Evolutionary conservation across 345 rosid genomes (phyloP).

Genomic region (Stellera chamaejasme): DNA sequence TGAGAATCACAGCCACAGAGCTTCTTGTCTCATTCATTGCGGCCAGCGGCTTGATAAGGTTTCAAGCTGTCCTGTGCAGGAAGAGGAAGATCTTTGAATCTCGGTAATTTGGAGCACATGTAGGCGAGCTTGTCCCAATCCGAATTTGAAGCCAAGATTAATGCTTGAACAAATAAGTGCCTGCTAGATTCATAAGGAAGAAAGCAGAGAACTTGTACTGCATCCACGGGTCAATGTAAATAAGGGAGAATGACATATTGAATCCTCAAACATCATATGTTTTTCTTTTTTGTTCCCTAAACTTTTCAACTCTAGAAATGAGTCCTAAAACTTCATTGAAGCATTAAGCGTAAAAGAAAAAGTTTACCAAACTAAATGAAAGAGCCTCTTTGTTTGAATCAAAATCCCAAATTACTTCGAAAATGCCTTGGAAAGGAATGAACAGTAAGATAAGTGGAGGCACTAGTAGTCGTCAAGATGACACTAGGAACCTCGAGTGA

Average conservation of each 20-base stretch:
- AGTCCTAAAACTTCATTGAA: too few species aligned
- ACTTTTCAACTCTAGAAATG: too few species aligned
- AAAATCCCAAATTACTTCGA: constrained; percentile 17
- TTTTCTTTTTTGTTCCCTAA: neutral
- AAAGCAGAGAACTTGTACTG: too few species aligned
- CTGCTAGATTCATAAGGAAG: neutral
- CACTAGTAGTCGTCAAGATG: too few species aligned
- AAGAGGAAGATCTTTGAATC: constrained; percentile 34
- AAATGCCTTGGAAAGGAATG: constrained; percentile 23
- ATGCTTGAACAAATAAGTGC: neutral
- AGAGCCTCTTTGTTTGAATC: too few species aligned
- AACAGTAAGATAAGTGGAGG: too few species aligned
- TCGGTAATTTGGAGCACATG: constrained; percentile 30
- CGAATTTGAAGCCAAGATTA: constrained; percentile 10
- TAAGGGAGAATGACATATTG: neutral
- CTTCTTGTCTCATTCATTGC: constrained; percentile 13
- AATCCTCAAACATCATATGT: neutral
- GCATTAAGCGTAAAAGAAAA: too few species aligned
- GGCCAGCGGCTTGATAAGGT: constrained; percentile 9
- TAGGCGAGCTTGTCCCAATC: constrained; percentile 14
- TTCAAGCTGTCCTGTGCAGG: constrained; percentile 15
- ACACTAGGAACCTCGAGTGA: too few species aligned
- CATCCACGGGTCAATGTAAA: neutral
- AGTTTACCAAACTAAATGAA: neutral
- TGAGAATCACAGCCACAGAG: constrained; percentile 28